Conservation (phyloP, 2,329 filamentous ascomycete species). For the Botrytis squamosa region DNA sequence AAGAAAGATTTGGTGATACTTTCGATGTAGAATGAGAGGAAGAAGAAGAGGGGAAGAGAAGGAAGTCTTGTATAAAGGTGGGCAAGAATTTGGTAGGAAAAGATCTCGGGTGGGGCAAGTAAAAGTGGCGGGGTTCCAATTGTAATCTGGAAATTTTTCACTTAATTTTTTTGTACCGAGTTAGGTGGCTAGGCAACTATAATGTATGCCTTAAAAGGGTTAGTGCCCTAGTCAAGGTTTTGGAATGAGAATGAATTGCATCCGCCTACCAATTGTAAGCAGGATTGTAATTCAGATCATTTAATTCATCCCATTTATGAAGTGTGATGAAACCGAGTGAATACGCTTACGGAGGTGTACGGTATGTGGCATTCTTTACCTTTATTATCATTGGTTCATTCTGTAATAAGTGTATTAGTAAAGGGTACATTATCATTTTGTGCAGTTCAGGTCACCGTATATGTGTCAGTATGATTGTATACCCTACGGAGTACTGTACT, state of each 20-base stretch:
- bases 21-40: conserved; percentile 29
- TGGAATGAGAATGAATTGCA: not conserved
- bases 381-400: not conserved
- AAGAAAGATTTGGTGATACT: conserved; percentile 32
- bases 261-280: not conserved
- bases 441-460: not conserved
- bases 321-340: not conserved
- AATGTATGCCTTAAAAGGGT: conserved; percentile 8
- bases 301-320: not conserved
- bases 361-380: not conserved
- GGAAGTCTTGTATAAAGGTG: conserved; percentile 18
- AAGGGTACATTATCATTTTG: not conserved
- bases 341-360: too few species aligned
- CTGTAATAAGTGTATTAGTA: not conserved
- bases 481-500: not conserved
- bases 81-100: conserved; percentile 20
- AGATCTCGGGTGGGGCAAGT: conserved; percentile 17
- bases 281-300: not conserved
- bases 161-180: not conserved
- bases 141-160: conserved; percentile 10
- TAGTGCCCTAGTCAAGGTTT: not conserved
- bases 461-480: not conserved
- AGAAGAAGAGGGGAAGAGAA: conserved; percentile 22
- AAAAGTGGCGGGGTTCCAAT: conserved; percentile 4
- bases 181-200: conserved; percentile 1